Conservation (phyloP, 805 yeast genomes). For the Yarrowia yakushimensis region DNA sequence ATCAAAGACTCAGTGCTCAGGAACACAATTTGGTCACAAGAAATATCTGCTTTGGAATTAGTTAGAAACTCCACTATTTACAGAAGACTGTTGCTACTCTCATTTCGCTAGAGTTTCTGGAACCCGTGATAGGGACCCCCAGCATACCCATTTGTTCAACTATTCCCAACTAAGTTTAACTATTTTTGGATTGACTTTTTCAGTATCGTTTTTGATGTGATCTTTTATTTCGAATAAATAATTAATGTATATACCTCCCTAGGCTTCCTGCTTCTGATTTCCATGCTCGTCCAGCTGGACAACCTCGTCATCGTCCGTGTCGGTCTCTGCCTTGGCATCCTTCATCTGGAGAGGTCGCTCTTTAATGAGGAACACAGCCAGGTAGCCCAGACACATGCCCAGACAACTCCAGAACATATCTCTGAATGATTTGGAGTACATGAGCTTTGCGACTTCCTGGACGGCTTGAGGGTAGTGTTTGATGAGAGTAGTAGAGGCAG, state of each 20-base stretch:
- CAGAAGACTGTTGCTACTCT: too few relatives aligned
- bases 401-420: slow-evolving; percentile 21
- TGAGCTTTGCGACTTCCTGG: neutral
- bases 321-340: neutral
- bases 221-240: neutral
- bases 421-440: slow-evolving; percentile 14
- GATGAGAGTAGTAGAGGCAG: neutral
- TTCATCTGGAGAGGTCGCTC: slow-evolving; percentile 5
- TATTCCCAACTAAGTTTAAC: too few relatives aligned
- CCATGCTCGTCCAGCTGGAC: neutral
- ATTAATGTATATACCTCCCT: neutral
- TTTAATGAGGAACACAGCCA: slow-evolving; percentile 6
- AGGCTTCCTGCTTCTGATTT: neutral
- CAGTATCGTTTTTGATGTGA: too few relatives aligned
- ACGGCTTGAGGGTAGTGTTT: neutral
- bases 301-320: neutral
- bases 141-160: too few relatives aligned
- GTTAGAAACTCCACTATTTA: too few relatives aligned
- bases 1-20: too few relatives aligned
- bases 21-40: too few relatives aligned
- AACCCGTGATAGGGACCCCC: too few relatives aligned
- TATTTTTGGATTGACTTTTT: too few relatives aligned
- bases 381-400: slow-evolving; percentile 16
- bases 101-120: too few relatives aligned
- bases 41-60: too few relatives aligned